phyloP scores from a whole-genome alignment of 495 filamentous ascomycete genomes.

The Talaromyces nanjingensis region DNA sequence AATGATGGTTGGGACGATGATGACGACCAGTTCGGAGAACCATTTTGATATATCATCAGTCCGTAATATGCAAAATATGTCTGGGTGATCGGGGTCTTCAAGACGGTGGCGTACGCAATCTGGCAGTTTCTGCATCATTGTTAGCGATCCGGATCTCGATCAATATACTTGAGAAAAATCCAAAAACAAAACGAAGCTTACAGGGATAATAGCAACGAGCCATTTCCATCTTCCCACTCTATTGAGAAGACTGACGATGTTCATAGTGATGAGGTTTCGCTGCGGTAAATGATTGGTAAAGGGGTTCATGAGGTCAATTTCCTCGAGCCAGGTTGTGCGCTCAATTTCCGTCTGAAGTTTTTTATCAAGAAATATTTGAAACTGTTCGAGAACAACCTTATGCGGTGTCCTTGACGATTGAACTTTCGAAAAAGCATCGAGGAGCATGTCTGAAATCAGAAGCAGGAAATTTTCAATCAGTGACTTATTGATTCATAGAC shows the following conservation, averaged over 20 bases:
- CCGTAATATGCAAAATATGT: not conserved
- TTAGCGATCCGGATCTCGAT: not conserved
- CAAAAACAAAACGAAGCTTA: not conserved
- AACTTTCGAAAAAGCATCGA: not conserved
- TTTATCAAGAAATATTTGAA: not conserved
- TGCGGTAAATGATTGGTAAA: not conserved
- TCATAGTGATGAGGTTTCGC: not conserved
- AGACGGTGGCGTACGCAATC: not conserved
- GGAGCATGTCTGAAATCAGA: not conserved
- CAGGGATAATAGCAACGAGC: not conserved
- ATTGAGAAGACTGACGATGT: not conserved
- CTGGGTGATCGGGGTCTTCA: too few relatives aligned
- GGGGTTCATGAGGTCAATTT: not conserved
- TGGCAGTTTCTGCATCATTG: not conserved
- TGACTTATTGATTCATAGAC: not conserved
- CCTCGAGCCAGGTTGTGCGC: not conserved
- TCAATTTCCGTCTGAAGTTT: not conserved
- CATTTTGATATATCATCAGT: not conserved
- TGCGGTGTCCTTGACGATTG: not conserved
- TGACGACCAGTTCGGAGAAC: not conserved
- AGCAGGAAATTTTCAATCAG: too few relatives aligned
- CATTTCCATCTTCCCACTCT: not conserved
- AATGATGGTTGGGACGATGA: conserved; percentile 4
- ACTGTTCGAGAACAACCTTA: not conserved
- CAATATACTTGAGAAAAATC: not conserved